Percentiles rank a stretch among this genome's conserved stretches.
Evolutionary conservation across 2,329 filamentous ascomycete species (phyloP).

Genomic region (Aspergillus tubingensis): DNA sequence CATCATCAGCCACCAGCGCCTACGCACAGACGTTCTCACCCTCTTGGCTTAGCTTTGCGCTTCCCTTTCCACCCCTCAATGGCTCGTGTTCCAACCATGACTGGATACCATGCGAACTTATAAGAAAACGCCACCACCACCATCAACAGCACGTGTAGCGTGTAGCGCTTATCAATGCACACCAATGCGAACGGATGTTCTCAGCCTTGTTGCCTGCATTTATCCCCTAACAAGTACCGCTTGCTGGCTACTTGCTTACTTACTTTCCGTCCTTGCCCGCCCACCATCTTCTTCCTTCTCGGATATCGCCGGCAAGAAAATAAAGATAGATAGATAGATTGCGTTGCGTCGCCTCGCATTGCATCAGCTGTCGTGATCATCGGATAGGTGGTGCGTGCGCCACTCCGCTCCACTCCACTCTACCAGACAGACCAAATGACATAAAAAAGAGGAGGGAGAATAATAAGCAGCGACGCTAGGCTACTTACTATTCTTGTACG

Average conservation of each 20-base stretch:
- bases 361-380: neutral
- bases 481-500: too few relatives aligned
- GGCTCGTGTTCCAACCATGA: neutral
- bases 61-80: neutral
- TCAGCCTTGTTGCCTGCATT: constrained; percentile 3
- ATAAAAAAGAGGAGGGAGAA: too few relatives aligned
- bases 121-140: neutral
- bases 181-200: neutral
- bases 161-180: neutral
- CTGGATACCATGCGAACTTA: neutral
- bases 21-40: neutral
- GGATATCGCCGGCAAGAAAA: neutral
- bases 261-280: neutral
- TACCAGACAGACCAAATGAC: too few relatives aligned
- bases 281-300: neutral
- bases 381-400: neutral
- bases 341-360: neutral
- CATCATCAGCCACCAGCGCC: neutral
- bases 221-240: too few relatives aligned
- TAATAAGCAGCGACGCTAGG: too few relatives aligned
- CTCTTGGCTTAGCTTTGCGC: neutral
- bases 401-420: too few relatives aligned
- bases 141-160: neutral
- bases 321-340: neutral
- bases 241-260: neutral